These are phyloP conservation scores for Talaromyces trachyspermus DNA, from an alignment of 495 filamentous ascomycete genomes.

Conservation along the genomic window DNA sequence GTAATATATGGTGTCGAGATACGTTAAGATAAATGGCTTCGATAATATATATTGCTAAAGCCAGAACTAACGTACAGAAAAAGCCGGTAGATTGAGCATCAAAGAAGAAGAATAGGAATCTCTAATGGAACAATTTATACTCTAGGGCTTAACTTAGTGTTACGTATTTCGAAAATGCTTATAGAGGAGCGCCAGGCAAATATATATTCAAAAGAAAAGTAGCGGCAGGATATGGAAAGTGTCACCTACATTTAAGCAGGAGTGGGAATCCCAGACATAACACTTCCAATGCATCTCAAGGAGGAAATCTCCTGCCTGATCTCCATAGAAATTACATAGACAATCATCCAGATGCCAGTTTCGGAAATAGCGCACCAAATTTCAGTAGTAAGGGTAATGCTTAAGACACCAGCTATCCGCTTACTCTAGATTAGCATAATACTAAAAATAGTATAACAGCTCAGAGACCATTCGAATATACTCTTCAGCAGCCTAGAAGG, in stretches of 20 bases:
- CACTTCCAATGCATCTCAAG: slow-evolving; percentile 19
- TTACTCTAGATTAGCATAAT: slow-evolving; percentile 13
- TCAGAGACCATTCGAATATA: slow-evolving; percentile 14
- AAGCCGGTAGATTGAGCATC: slow-evolving; percentile 1
- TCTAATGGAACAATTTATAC: not conserved
- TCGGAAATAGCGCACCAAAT: slow-evolving; percentile 19
- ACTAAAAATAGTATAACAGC: slow-evolving; percentile 18
- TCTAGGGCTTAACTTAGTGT: not conserved
- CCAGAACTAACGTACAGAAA: not conserved
- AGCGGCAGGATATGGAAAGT: not conserved
- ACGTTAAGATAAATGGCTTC: too few species aligned
- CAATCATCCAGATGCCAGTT: slow-evolving; percentile 18
- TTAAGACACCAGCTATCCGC: slow-evolving; percentile 16
- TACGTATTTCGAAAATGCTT: not conserved
- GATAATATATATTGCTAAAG: slow-evolving; percentile 1
- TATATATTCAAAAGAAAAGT: not conserved
- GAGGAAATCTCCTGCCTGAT: slow-evolving; percentile 13
- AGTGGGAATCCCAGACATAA: not conserved
- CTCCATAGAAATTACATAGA: slow-evolving; percentile 16
- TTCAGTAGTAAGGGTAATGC: slow-evolving; percentile 17
- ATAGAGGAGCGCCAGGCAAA: not conserved
- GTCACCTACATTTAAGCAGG: not conserved
- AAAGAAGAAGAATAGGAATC: not conserved
- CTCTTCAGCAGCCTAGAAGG: slow-evolving; percentile 11
- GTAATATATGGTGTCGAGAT: too few species aligned